Evolutionary conservation across 2,329 filamentous ascomycete species (phyloP).

Genomic region (Metarhizium guizhouense): DNA sequence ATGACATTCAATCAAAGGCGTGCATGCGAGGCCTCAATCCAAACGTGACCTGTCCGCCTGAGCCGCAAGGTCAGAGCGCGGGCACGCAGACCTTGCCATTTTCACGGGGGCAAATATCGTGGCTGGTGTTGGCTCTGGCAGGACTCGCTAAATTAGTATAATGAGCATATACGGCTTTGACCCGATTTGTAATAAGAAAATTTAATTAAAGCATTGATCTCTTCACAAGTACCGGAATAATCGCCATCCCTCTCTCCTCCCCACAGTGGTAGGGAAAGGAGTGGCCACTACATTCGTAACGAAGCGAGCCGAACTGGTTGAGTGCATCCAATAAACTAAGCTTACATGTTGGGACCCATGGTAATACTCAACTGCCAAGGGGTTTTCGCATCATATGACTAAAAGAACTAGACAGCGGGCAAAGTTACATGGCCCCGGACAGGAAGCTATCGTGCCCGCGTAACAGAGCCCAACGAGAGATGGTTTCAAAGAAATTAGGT

Average conservation of each 20-base stretch:
- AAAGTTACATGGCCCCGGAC: too few relatives aligned
- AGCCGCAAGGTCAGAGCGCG: neutral
- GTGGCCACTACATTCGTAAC: too few relatives aligned
- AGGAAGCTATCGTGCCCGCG: neutral
- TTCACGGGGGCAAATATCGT: neutral
- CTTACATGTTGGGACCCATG: conserved; percentile 5
- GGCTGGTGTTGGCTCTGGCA: neutral
- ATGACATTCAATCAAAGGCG: neutral
- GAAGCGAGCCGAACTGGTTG: too few relatives aligned
- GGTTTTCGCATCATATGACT: too few relatives aligned
- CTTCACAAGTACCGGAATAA: too few relatives aligned
- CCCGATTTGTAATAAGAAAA: too few relatives aligned
- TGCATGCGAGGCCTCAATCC: neutral
- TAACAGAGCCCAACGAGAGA: neutral
- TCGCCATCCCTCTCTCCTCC: neutral
- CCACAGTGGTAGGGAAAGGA: too few relatives aligned
- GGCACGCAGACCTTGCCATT: neutral
- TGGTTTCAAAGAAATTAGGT: neutral
- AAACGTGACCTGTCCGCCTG: neutral
- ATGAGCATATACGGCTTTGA: too few relatives aligned
- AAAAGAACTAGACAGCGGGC: too few relatives aligned
- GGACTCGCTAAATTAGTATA: neutral
- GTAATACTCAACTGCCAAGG: too few relatives aligned
- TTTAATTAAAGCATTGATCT: too few relatives aligned
- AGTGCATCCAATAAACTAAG: too few relatives aligned